Base-by-base conservation (phyloP, 441 rosid species). In the Manihot esculenta region DNA sequence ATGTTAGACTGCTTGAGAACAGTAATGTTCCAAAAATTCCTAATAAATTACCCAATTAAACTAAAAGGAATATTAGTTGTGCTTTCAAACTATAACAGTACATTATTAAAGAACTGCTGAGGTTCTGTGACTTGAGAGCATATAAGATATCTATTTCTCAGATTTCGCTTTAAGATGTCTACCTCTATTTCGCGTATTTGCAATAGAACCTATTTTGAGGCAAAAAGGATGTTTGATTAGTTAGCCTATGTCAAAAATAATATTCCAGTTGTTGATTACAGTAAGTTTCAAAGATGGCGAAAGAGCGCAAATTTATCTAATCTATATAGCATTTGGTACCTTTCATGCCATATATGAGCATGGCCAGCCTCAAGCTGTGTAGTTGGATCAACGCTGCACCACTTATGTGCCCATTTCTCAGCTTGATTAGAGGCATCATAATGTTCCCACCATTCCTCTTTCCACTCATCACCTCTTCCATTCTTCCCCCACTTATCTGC, bases 341-440 rank as follows among this genome's bases (percentile, higher is more conserved):
- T 94, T 79, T 94, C 99, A 66, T 94, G 99, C 97, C 99, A 94
- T 72, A 92, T 83, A 81, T 94, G 97, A 78, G 99, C 97, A 80
- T 94, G 99, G 53, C 99, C 99, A 76, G 79, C 90, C 6, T 89
- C 94, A 50, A 92, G 90, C 23, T 75, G 81, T 57, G 89, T 92
- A 65, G 83, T 80, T 38, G 95, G 99, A 81, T 94, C 93, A 75
- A 90, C 83, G 81, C 93, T 85, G 80, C 99, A 92, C 99, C 99
- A 90, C 76, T 94, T 94, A 73, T 92, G 89, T 49, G 99, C 95
- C 97, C 97, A 92, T 84, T 94, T 94, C 66, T 94, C 97, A 0
- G 99, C 82, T 81, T 90, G 75, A 53, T 94, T 94, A 0, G 97
- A 82, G 23, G 95, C 92, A 81, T 87, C 87, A 58, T 92, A 92